A percentile compares a stretch with the other conserved stretches of the same genome.
Evolutionary conservation across 164 flowering plant genomes (phyloP).

Genomic region (Euptelea pleiosperma): DNA sequence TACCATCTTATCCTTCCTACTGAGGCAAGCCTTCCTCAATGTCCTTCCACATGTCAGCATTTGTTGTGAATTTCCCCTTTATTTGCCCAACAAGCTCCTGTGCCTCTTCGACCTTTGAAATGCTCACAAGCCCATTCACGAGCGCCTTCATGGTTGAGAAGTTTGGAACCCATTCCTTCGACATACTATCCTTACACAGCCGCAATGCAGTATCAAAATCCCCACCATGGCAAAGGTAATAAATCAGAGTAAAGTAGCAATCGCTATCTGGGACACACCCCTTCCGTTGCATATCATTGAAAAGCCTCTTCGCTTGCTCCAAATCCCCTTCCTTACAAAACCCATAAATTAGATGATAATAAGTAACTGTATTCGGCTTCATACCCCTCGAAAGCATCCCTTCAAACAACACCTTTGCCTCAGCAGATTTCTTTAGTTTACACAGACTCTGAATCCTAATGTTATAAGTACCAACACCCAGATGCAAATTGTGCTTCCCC

Average conservation of each 20-base stretch:
- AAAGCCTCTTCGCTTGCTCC: constrained; percentile 64
- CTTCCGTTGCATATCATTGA: constrained; percentile 42
- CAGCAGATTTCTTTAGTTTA: constrained; percentile 48
- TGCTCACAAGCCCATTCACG: constrained; percentile 66
- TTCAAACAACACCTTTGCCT: constrained; percentile 66
- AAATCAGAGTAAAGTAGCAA: constrained; percentile 57
- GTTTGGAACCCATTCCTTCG: constrained; percentile 68
- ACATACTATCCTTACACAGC: constrained; percentile 50
- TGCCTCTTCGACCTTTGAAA: constrained; percentile 60
- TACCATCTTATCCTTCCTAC: constrained; percentile 16
- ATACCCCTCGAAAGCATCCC: constrained; percentile 49
- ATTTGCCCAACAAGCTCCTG: constrained; percentile 40
- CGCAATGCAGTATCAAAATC: constrained; percentile 60
- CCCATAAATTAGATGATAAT: constrained; percentile 63
- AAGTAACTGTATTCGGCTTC: constrained; percentile 61
- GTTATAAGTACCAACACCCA: constrained; percentile 50
- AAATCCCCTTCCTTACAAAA: constrained; percentile 63
- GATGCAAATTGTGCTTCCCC: constrained; percentile 31
- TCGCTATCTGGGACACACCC: constrained; percentile 44
- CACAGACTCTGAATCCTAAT: constrained; percentile 69
- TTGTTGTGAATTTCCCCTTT: constrained; percentile 54
- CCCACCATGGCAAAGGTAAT: constrained; percentile 51
- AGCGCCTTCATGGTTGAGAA: constrained; percentile 61
- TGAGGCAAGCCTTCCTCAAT: constrained; percentile 54
- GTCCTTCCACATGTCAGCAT: constrained; percentile 61